These are phyloP conservation scores for Loxodes magnus DNA, from an alignment of 73 alveolate genomes.

Conservation along the genomic window DNA sequence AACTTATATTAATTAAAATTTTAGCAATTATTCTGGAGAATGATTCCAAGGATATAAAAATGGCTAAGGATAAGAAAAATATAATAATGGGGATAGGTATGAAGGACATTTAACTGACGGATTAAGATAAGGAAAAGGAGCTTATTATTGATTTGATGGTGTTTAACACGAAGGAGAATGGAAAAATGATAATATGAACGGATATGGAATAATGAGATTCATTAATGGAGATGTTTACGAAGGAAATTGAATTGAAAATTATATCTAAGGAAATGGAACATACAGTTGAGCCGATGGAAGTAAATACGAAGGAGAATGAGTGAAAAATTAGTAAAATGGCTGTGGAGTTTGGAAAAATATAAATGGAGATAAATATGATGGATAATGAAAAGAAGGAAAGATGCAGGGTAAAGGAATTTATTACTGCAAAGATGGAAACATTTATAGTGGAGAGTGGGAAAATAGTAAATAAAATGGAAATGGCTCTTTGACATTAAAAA, in stretches of 20 bases:
- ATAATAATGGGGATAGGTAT: constrained; percentile 49
- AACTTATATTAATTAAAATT: too few relatives aligned
- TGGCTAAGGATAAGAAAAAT: constrained; percentile 67
- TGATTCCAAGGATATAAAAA: too few relatives aligned
- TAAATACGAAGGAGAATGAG: constrained; percentile 27
- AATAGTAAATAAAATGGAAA: background rate
- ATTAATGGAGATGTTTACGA: background rate
- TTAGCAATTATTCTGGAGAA: too few relatives aligned
- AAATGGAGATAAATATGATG: background rate
- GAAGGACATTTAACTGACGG: constrained; percentile 58
- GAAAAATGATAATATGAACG: background rate
- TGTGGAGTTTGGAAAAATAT: background rate
- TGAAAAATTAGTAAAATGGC: background rate
- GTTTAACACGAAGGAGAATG: background rate
- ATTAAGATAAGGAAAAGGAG: background rate
- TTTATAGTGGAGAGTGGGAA: background rate
- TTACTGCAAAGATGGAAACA: background rate
- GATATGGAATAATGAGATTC: background rate
- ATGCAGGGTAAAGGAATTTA: background rate
- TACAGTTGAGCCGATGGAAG: constrained; percentile 61
- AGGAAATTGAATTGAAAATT: background rate
- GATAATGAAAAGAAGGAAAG: background rate
- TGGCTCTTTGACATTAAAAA: background rate
- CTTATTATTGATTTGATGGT: background rate
- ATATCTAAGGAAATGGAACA: constrained; percentile 48